phyloP scores from a whole-genome alignment of 2,329 filamentous ascomycete species.

The Xylaria sp. region DNA sequence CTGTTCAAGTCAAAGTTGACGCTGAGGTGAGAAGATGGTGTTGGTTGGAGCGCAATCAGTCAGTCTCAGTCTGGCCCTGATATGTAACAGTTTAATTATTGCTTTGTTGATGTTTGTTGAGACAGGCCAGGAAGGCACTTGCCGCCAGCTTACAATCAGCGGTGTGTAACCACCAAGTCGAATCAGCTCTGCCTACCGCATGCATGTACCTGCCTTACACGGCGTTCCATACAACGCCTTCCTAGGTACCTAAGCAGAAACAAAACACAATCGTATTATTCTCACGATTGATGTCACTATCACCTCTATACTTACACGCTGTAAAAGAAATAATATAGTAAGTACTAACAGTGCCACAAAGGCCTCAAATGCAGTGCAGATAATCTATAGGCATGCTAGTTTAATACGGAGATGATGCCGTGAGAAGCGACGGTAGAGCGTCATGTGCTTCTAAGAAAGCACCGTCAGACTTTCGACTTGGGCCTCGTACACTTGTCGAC shows the following conservation, averaged over 20 bases:
- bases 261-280: background rate
- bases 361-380: background rate
- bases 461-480: background rate
- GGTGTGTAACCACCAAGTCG: background rate
- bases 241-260: background rate
- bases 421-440: background rate
- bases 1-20: background rate
- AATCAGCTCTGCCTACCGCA: background rate
- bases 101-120: background rate
- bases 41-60: background rate
- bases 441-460: background rate
- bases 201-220: background rate
- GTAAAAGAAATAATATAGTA: background rate
- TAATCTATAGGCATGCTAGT: background rate
- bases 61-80: background rate
- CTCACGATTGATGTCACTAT: background rate
- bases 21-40: background rate
- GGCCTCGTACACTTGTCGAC: background rate
- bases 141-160: background rate
- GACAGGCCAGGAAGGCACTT: background rate
- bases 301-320: background rate
- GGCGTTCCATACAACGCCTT: background rate
- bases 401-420: background rate
- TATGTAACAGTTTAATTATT: background rate
- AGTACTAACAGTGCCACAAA: background rate